Conservation (phyloP, 768 basidiomycete species). For the Suillus americanus region DNA sequence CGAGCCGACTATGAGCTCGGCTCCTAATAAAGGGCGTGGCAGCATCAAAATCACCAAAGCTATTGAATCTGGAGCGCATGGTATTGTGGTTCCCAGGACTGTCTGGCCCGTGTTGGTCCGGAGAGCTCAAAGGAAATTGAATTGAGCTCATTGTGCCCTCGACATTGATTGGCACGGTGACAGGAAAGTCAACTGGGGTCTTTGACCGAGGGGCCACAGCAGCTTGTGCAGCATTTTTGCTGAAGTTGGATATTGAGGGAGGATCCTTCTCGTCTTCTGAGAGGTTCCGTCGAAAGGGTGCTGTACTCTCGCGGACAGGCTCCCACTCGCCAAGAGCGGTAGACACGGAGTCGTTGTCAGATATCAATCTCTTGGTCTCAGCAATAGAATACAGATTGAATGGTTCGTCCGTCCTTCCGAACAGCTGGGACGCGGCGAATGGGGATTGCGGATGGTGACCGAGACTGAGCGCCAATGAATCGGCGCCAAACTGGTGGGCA, state of each 20-base stretch:
- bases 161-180: constrained; percentile 48
- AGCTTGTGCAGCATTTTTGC: constrained; percentile 10
- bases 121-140: constrained; percentile 78
- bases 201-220: constrained; percentile 44
- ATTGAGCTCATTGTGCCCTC: constrained; percentile 64
- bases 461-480: constrained; percentile 36
- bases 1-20: constrained; percentile 77
- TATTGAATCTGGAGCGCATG: constrained; percentile 63
- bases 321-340: constrained; percentile 53
- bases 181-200: constrained; percentile 58
- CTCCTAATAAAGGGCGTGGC: constrained; percentile 82
- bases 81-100: constrained; percentile 52
- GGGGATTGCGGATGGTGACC: constrained; percentile 76
- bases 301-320: constrained; percentile 52
- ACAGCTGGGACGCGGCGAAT: constrained; percentile 84
- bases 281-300: constrained; percentile 74
- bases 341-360: constrained; percentile 51
- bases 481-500: constrained; percentile 70
- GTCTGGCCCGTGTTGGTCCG: constrained; percentile 59
- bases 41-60: constrained; percentile 71
- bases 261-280: constrained; percentile 76
- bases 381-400: constrained; percentile 84
- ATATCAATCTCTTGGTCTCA: constrained; percentile 59
- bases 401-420: constrained; percentile 74
- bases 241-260: constrained; percentile 41